Percentiles rank a stretch among this genome's conserved stretches.
Conservation (phyloP, 140 eudicot genomes). For the Anethum foeniculum region DNA sequence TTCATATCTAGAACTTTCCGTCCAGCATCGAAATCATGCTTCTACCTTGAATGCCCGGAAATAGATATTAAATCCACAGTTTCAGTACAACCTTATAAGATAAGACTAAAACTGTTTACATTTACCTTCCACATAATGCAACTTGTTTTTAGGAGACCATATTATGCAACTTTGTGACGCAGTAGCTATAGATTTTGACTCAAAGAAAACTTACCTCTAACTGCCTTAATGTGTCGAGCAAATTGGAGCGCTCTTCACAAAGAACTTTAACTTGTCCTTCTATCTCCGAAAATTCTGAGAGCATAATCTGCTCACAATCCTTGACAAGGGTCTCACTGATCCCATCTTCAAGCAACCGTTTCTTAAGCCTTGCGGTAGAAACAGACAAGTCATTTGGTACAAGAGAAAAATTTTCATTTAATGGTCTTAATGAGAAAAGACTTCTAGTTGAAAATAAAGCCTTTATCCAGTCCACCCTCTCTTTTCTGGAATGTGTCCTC, state of each 20-base stretch:
- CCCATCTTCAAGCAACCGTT: constrained; percentile 67
- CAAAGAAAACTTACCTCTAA: constrained; percentile 48
- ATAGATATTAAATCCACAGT: too few species aligned
- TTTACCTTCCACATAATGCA: neutral
- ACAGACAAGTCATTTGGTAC: constrained; percentile 40
- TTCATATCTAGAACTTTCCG: too few species aligned
- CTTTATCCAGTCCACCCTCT: constrained; percentile 76
- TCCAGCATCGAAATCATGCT: too few species aligned
- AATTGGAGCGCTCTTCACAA: constrained; percentile 63
- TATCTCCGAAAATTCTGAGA: constrained; percentile 57
- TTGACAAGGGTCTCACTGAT: constrained; percentile 51
- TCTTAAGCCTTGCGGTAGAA: constrained; percentile 62
- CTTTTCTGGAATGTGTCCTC: constrained; percentile 53
- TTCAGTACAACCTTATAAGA: too few species aligned
- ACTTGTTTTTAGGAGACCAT: neutral
- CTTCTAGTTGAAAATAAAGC: constrained; percentile 63
- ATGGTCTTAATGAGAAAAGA: constrained; percentile 46
- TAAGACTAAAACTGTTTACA: neutral
- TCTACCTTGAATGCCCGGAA: too few species aligned
- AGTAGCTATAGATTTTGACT: neutral
- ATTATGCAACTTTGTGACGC: neutral
- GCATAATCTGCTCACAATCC: constrained; percentile 90
- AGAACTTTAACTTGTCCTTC: constrained; percentile 63
- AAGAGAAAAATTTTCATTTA: constrained; percentile 34
- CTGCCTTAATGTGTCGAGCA: constrained; percentile 78